Evolutionary conservation across 495 filamentous ascomycete species (phyloP).

Genomic region (Tuber umbilicatum): DNA sequence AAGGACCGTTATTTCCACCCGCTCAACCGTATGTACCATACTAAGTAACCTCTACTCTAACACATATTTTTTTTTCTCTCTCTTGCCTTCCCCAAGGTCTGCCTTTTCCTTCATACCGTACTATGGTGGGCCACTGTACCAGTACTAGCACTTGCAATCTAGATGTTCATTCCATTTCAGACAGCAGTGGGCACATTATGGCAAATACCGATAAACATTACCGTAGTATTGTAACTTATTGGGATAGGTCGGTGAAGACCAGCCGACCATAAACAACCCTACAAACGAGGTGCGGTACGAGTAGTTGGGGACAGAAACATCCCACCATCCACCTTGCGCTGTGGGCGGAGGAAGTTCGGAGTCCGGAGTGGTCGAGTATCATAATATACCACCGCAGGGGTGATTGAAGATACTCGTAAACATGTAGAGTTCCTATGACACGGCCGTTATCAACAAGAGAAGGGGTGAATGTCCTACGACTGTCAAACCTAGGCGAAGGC

Average conservation of each 20-base stretch:
- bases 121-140: background rate
- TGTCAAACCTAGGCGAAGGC: background rate
- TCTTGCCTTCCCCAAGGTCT: background rate
- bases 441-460: background rate
- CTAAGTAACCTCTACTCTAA: too few species aligned
- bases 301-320: background rate
- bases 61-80: too few species aligned
- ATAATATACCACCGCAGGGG: background rate
- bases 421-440: background rate
- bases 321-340: background rate
- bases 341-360: background rate
- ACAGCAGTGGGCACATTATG: background rate
- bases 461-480: background rate
- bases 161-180: background rate
- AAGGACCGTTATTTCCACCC: slow-evolving; percentile 28
- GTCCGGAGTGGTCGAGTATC: background rate
- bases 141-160: background rate
- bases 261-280: background rate
- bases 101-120: background rate
- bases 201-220: background rate
- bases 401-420: background rate
- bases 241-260: background rate
- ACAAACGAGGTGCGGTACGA: too few species aligned
- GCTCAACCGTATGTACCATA: slow-evolving; percentile 8
- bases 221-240: too few species aligned